Evolutionary conservation across 805 yeast species (phyloP).

Genomic region (Lachancea quebecensis): DNA sequence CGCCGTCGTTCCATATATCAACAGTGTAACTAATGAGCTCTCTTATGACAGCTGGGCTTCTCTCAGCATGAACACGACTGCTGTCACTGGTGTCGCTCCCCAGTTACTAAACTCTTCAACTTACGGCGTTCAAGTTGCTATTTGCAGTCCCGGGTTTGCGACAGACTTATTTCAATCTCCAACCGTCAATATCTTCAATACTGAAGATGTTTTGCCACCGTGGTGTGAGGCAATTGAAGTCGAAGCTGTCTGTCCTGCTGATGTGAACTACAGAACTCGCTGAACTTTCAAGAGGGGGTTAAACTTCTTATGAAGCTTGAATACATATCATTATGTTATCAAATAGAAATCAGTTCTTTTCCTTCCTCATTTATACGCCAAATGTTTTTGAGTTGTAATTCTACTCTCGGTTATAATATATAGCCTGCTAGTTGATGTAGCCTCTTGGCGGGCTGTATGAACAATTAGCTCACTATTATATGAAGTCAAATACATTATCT

Average conservation of each 20-base stretch:
- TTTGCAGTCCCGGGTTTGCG: constrained; percentile 11
- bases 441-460: no score
- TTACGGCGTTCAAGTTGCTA: constrained; percentile 14
- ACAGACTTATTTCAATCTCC: constrained; percentile 11
- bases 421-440: no score
- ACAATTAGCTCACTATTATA: no score
- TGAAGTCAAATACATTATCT: no score
- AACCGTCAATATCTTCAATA: constrained; percentile 12
- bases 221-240: constrained; percentile 12
- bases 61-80: constrained; percentile 8
- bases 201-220: constrained; percentile 10
- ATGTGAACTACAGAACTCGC: not conserved
- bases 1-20: constrained; percentile 11
- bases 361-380: no score
- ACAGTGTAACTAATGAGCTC: constrained; percentile 13
- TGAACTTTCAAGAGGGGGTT: no score
- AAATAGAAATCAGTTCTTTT: no score
- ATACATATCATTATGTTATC: no score
- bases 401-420: no score
- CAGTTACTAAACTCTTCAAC: constrained; percentile 12
- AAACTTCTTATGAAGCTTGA: no score
- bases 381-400: no score
- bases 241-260: constrained; percentile 10
- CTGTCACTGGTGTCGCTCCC: constrained; percentile 10
- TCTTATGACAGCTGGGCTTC: constrained; percentile 11